Evolutionary conservation across 768 basidiomycete species (phyloP).

Genomic region (Tylopilus sp.): DNA sequence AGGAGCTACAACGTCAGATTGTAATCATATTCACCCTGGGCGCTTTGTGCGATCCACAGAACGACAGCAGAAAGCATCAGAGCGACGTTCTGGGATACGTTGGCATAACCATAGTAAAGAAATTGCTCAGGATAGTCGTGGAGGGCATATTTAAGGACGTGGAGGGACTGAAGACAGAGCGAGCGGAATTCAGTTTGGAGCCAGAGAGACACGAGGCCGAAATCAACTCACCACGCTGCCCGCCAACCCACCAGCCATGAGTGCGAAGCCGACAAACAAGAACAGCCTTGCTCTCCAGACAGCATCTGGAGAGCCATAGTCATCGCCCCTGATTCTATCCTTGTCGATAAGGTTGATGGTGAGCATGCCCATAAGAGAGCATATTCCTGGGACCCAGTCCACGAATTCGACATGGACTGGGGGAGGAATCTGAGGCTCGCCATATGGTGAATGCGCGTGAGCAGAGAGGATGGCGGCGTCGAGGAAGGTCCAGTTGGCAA

Average conservation of each 20-base stretch:
- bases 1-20: slow-evolving; percentile 62
- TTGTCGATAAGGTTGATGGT: slow-evolving; percentile 95
- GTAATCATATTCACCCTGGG: slow-evolving; percentile 89
- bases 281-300: slow-evolving; percentile 91
- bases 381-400: slow-evolving; percentile 98
- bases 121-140: slow-evolving; percentile 69
- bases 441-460: slow-evolving; percentile 75
- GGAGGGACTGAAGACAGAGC: slow-evolving; percentile 55
- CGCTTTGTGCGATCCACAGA: slow-evolving; percentile 89
- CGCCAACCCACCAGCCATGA: slow-evolving; percentile 98
- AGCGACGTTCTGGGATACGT: slow-evolving; percentile 89
- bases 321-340: slow-evolving; percentile 77
- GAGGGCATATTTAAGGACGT: slow-evolving; percentile 89
- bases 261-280: slow-evolving; percentile 91
- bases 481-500: slow-evolving; percentile 93
- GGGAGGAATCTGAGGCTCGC: slow-evolving; percentile 61
- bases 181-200: not conserved
- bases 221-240: slow-evolving; percentile 80
- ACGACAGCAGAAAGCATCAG: slow-evolving; percentile 84
- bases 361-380: slow-evolving; percentile 87
- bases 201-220: not conserved
- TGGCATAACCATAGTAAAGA: slow-evolving; percentile 90
- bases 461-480: slow-evolving; percentile 90
- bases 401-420: slow-evolving; percentile 86
- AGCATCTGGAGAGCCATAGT: slow-evolving; percentile 77